Evolutionary conservation across 331 rosid genomes (phyloP).

Genomic region (Telfairia occidentalis): DNA sequence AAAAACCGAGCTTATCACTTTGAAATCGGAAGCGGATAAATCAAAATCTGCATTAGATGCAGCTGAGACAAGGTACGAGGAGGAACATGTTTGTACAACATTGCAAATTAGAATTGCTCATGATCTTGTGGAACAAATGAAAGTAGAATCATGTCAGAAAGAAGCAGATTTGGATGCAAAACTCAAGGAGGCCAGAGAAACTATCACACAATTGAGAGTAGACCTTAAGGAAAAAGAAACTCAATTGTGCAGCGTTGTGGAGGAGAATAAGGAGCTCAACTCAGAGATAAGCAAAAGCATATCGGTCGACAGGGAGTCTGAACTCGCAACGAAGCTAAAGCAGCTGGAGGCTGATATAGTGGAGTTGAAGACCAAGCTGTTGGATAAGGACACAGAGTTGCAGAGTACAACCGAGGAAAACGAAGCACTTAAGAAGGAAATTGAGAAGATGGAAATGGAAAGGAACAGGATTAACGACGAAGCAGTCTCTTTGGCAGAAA

Average conservation of each 20-base stretch:
- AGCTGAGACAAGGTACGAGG: conserved; percentile 60
- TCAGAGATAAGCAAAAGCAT: conserved; percentile 20
- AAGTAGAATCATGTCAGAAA: conserved; percentile 37
- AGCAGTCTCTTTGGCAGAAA: conserved; percentile 12
- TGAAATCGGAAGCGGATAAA: conserved; percentile 43
- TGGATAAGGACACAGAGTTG: conserved; percentile 46
- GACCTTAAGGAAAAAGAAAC: conserved; percentile 29
- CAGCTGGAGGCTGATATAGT: conserved; percentile 29
- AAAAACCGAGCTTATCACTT: conserved; percentile 34
- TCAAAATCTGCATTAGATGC: conserved; percentile 51
- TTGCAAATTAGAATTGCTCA: conserved; percentile 60
- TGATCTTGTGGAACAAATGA: conserved; percentile 45
- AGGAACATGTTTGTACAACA: conserved; percentile 61
- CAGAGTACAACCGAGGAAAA: conserved; percentile 44
- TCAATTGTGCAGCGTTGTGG: conserved; percentile 25
- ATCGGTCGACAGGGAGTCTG: conserved; percentile 24
- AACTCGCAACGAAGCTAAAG: conserved; percentile 26
- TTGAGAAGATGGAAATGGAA: conserved; percentile 30
- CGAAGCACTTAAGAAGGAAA: conserved; percentile 37
- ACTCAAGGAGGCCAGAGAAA: conserved; percentile 25
- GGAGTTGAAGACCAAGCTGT: conserved; percentile 44
- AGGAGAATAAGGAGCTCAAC: conserved; percentile 28
- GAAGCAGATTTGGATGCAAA: conserved; percentile 41
- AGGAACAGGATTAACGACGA: conserved; percentile 24
- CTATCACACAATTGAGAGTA: not conserved